A percentile compares a stretch with the other conserved stretches of the same genome.
These are phyloP conservation scores for Starmerella riodocensis DNA, from an alignment of 805 yeast genomes.

Conservation along the genomic window DNA sequence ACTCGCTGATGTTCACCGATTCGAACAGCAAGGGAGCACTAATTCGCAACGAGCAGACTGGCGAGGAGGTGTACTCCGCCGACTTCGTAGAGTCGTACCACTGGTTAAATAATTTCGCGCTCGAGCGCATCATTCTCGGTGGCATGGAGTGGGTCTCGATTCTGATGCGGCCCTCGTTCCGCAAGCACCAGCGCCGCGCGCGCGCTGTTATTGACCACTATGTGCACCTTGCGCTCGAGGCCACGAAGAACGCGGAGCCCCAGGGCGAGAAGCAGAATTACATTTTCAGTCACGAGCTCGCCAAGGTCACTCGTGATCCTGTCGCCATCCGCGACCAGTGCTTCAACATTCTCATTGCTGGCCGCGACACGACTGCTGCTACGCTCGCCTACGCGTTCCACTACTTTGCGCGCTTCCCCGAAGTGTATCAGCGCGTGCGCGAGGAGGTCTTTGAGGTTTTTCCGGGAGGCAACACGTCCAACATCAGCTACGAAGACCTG, in stretches of 20 bases:
- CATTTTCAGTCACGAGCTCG: slow-evolving; percentile 36
- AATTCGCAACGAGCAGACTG: slow-evolving; percentile 2
- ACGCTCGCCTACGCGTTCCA: slow-evolving; percentile 32
- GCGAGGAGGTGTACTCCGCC: slow-evolving; percentile 18
- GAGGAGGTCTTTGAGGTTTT: slow-evolving; percentile 16
- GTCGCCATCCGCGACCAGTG: slow-evolving; percentile 34
- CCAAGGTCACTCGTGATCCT: slow-evolving; percentile 35
- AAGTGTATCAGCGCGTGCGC: slow-evolving; percentile 28
- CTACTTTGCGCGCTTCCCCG: slow-evolving; percentile 34
- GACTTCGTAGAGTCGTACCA: slow-evolving; percentile 21
- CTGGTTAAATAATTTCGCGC: slow-evolving; percentile 8
- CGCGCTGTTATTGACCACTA: slow-evolving; percentile 30
- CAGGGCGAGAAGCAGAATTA: slow-evolving; percentile 25
- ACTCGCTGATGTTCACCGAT: slow-evolving; percentile 9
- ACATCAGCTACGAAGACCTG: slow-evolving; percentile 32
- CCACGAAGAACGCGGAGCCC: slow-evolving; percentile 7
- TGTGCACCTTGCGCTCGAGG: slow-evolving; percentile 29
- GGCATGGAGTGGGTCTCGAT: slow-evolving; percentile 8
- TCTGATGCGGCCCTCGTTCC: slow-evolving; percentile 23
- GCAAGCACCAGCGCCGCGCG: slow-evolving; percentile 25
- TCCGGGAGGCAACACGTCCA: slow-evolving; percentile 19
- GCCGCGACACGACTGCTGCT: slow-evolving; percentile 40
- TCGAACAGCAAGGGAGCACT: slow-evolving; percentile 1
- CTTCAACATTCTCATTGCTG: slow-evolving; percentile 36
- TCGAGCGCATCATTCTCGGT: slow-evolving; percentile 9